phyloP scores from a whole-genome alignment of 768 basidiomycete species.

The Mycena belliarum region DNA sequence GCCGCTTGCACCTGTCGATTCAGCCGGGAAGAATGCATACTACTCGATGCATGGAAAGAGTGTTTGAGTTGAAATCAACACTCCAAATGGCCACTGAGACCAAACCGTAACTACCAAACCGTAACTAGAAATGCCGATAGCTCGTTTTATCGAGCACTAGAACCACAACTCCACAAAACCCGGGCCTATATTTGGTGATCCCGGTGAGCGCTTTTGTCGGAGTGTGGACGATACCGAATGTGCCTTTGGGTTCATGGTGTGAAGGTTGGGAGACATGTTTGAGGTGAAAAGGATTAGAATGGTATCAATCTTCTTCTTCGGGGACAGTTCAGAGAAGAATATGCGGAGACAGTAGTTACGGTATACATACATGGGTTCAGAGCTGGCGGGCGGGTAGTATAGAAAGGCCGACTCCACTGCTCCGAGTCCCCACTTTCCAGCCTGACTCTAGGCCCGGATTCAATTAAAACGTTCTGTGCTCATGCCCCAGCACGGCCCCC shows the following conservation, averaged over 20 bases:
- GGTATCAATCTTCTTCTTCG: too few species aligned
- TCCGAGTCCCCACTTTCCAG: too few species aligned
- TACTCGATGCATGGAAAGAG: neutral
- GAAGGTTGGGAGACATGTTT: conserved; percentile 2
- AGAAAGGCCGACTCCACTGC: too few species aligned
- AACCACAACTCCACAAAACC: conserved; percentile 4
- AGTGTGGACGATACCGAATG: conserved; percentile 1
- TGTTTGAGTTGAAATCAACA: conserved; percentile 1
- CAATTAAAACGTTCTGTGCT: too few species aligned
- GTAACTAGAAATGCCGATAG: neutral
- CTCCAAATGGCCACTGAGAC: conserved; percentile 7
- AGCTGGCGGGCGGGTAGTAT: too few species aligned
- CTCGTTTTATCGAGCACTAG: neutral
- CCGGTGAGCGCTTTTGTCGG: conserved; percentile 7
- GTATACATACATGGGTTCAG: too few species aligned
- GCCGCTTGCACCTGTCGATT: neutral
- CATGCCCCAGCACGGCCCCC: too few species aligned
- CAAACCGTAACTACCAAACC: too few species aligned
- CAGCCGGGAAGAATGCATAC: neutral
- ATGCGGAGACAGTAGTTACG: too few species aligned
- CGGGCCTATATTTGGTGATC: conserved; percentile 4
- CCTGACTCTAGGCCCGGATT: too few species aligned
- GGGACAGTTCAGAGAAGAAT: too few species aligned
- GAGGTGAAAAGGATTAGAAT: conserved; percentile 15
- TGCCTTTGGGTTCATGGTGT: conserved; percentile 5